Percentiles rank a stretch among this genome's conserved stretches.
These are phyloP conservation scores for Orbilia quercus DNA, from an alignment of 2,329 filamentous ascomycete species.

Conservation along the genomic window DNA sequence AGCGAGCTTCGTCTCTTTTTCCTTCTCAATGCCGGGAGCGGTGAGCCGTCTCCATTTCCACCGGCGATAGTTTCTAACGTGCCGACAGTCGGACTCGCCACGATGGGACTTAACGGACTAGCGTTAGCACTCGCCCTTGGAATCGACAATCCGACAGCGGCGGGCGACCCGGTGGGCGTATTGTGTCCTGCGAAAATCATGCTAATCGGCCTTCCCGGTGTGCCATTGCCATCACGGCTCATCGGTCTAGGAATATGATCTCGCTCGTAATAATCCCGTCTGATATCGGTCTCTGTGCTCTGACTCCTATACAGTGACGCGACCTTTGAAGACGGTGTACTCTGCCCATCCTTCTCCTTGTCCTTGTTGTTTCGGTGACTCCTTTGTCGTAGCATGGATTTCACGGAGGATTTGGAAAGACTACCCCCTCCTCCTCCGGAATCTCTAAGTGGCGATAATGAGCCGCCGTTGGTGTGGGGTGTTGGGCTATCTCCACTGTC, in stretches of 20 bases:
- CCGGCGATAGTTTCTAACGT: constrained; percentile 14
- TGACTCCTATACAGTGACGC: constrained; percentile 40
- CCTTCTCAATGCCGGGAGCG: constrained; percentile 64
- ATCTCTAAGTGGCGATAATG: neutral
- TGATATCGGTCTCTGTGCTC: constrained; percentile 40
- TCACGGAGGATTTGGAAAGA: constrained; percentile 50
- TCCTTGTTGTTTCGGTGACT: constrained; percentile 40
- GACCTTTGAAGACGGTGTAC: constrained; percentile 9
- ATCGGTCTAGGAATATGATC: constrained; percentile 34
- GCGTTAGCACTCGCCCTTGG: constrained; percentile 22
- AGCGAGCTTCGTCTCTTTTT: constrained; percentile 92
- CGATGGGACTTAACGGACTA: constrained; percentile 46
- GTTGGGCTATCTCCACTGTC: constrained; percentile 6
- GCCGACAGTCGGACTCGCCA: constrained; percentile 34
- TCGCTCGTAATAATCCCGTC: constrained; percentile 40
- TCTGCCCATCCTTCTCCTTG: constrained; percentile 21
- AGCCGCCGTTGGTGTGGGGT: constrained; percentile 21
- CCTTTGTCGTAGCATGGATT: constrained; percentile 46
- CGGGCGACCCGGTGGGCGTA: constrained; percentile 15
- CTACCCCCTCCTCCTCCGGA: constrained; percentile 31
- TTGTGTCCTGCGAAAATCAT: constrained; percentile 6
- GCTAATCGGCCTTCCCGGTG: constrained; percentile 23
- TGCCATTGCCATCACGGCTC: constrained; percentile 23
- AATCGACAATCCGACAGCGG: constrained; percentile 10
- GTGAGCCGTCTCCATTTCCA: constrained; percentile 32